Percentiles rank a stretch among this genome's conserved stretches.
These are phyloP conservation scores for Spiraea crenata DNA, from an alignment of 331 rosid species.

Conservation along the genomic window DNA sequence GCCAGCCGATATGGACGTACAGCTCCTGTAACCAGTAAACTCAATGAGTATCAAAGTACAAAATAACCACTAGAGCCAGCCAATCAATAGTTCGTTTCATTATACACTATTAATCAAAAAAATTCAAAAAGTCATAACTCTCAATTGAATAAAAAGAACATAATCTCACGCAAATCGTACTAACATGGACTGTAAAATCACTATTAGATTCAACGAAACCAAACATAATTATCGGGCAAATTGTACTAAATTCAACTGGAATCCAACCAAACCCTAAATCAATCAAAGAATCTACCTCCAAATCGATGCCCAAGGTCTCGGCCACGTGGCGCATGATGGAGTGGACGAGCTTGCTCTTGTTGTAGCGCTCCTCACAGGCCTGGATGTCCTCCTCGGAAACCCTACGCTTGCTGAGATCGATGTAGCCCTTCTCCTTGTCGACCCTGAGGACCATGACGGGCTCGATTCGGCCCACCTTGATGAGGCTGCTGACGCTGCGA, in stretches of 20 bases:
- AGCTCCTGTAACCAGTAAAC: constrained; percentile 55
- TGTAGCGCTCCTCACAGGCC: constrained; percentile 88
- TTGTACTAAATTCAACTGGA: neutral
- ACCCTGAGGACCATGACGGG: constrained; percentile 97
- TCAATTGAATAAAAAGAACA: no score
- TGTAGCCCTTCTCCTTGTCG: constrained; percentile 93
- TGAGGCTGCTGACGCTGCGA: constrained; percentile 84
- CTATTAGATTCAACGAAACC: no score
- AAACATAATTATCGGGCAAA: no score
- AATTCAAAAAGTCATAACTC: no score
- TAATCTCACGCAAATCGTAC: no score
- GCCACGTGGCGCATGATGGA: constrained; percentile 97
- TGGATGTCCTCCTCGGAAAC: constrained; percentile 92
- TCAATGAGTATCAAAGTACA: constrained; percentile 11
- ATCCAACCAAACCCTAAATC: neutral
- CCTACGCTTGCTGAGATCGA: constrained; percentile 90
- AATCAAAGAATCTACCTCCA: constrained; percentile 50
- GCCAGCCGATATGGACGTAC: constrained; percentile 90
- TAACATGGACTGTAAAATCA: no score
- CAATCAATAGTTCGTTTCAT: constrained; percentile 5
- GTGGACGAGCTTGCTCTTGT: constrained; percentile 97
- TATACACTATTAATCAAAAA: neutral
- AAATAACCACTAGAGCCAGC: neutral
- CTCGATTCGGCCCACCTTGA: constrained; percentile 92
- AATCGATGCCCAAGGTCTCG: constrained; percentile 69